Base-by-base conservation (phyloP, 371 early-diverging fungal species). In the Actinomortierella wolfii region DNA sequence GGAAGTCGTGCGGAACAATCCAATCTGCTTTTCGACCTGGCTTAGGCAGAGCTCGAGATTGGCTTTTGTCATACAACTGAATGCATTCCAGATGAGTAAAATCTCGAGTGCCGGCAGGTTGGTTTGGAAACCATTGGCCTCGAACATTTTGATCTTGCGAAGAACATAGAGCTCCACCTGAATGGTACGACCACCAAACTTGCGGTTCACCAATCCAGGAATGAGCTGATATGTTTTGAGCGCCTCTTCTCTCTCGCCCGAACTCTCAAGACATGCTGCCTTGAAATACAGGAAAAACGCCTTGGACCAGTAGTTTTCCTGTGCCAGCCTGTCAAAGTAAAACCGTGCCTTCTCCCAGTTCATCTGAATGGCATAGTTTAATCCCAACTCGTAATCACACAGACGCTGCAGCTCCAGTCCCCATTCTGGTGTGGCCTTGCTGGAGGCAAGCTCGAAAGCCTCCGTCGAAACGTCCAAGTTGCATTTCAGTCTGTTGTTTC, bases 251-350 rank as follows among this genome's bases (percentile, higher is more conserved):
- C 81, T 76, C 20, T 80, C 66, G 2, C 86, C 86, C 26, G 77
- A 48, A 60, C 81, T 83, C 48, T 83, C 84, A 15, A 77, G 59
- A 28, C 85, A 83, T 3, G 85, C 85, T 5, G 86, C 88, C 18
- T 79, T 81, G 58, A 86, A 79, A 57, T 86, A 88, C 41, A 82
- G 75, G 42, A 81, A 81, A 54, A 86, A 85, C 0, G 83, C 83
- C 11, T 78, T 80, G 14, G 86, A 85, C 84, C 88, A 86, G 50
- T 88, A 88, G 46, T 81, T 74, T 48, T 82, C 81, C 23, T 75
- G 66, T 25, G 75, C 74, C 15, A 88, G 67, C 28, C 78, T 65
- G 18, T 82, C 79, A 64, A 86, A 86, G 41, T 75, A 78, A 1
- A 20, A 46, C 1, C 62, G 69, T 1, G 86, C 85, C n/a, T 63